Conservation (phyloP, 371 early-diverging fungal species). For the Mucor velutinosus region DNA sequence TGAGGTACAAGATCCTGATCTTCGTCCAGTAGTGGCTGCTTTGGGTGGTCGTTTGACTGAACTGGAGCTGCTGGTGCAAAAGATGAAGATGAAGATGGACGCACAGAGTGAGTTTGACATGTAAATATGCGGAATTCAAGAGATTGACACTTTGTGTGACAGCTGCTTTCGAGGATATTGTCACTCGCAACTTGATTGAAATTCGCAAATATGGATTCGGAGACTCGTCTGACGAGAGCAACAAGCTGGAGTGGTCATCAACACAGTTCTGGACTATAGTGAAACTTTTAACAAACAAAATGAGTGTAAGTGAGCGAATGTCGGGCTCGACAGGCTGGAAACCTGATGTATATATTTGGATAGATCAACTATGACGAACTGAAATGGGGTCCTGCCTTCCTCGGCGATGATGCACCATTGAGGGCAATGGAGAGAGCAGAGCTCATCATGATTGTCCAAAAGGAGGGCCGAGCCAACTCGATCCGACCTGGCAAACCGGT, state of each 20-base stretch:
- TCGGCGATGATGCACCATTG: constrained; percentile 75
- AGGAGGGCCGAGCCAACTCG: constrained; percentile 78
- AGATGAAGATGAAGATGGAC: constrained; percentile 75
- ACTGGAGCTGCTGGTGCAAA: constrained; percentile 82
- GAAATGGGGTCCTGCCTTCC: constrained; percentile 77
- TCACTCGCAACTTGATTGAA: constrained; percentile 77
- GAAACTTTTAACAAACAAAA: constrained; percentile 54
- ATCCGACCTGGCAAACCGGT: constrained; percentile 86
- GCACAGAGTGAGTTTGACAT: constrained; percentile 49
- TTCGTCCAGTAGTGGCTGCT: constrained; percentile 60
- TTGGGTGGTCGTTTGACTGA: constrained; percentile 93
- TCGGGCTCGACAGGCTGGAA: background rate
- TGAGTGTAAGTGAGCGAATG: constrained; percentile 47
- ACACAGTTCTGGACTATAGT: constrained; percentile 82
- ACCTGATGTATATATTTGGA: background rate
- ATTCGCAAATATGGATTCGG: constrained; percentile 84
- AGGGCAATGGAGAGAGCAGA: constrained; percentile 88
- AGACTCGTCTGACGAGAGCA: constrained; percentile 59
- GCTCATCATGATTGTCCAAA: constrained; percentile 72
- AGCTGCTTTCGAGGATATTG: constrained; percentile 85
- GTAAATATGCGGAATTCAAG: background rate
- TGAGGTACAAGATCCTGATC: constrained; percentile 44
- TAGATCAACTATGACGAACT: constrained; percentile 78
- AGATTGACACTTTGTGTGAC: background rate
- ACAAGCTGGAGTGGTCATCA: constrained; percentile 61